Percentiles rank a stretch among this genome's conserved stretches.
Evolutionary conservation across 495 filamentous ascomycete species (phyloP).

Genomic region (Podospora fimiseda): DNA sequence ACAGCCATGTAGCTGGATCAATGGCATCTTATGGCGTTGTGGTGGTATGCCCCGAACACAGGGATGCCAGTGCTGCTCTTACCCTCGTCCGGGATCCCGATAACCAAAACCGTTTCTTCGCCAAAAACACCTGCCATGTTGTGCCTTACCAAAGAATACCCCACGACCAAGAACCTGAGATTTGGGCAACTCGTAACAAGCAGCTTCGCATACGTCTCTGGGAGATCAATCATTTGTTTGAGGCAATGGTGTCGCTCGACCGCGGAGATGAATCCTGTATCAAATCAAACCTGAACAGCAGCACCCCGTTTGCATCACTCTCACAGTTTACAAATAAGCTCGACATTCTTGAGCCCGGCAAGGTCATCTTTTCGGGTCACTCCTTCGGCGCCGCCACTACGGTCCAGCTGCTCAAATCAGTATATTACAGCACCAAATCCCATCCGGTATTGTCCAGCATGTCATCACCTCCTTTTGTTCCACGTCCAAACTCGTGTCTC

Average conservation of each 20-base stretch:
- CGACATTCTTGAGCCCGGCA: slow-evolving; percentile 61
- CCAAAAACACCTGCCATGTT: slow-evolving; percentile 27
- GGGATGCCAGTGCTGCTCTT: slow-evolving; percentile 65
- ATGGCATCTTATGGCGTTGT: slow-evolving; percentile 69
- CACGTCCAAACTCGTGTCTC: slow-evolving; percentile 42
- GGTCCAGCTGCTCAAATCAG: slow-evolving; percentile 66
- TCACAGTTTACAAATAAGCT: slow-evolving; percentile 47
- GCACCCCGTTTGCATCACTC: slow-evolving; percentile 37
- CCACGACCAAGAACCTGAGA: slow-evolving; percentile 50
- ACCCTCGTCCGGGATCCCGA: slow-evolving; percentile 51
- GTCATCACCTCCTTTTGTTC: slow-evolving; percentile 36
- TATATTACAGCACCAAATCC: slow-evolving; percentile 50
- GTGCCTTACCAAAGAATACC: slow-evolving; percentile 44
- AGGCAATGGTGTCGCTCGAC: slow-evolving; percentile 58
- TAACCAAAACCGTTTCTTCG: slow-evolving; percentile 27
- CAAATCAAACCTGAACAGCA: slow-evolving; percentile 41
- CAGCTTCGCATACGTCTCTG: slow-evolving; percentile 67
- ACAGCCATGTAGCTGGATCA: slow-evolving; percentile 64
- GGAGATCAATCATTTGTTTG: slow-evolving; percentile 60
- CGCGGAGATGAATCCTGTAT: slow-evolving; percentile 30
- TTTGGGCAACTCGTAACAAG: slow-evolving; percentile 52
- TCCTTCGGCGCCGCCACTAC: slow-evolving; percentile 68
- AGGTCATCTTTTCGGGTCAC: slow-evolving; percentile 65
- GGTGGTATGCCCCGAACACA: slow-evolving; percentile 69
- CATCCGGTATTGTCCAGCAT: slow-evolving; percentile 21